These are phyloP conservation scores for Flaveria floridana DNA, from an alignment of 140 eudicot genomes.

Conservation along the genomic window DNA sequence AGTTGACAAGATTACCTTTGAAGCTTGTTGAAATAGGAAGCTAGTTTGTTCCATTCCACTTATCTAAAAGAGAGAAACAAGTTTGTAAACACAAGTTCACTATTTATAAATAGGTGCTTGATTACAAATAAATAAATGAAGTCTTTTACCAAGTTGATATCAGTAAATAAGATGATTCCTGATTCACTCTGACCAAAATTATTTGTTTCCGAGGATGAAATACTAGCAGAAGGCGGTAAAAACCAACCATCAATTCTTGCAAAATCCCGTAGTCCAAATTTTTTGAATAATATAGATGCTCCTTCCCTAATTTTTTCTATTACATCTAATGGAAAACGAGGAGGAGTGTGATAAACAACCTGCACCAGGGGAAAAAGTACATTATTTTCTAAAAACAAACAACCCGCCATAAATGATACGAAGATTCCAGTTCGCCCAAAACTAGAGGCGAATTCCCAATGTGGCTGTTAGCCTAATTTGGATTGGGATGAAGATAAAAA, in stretches of 20 bases:
- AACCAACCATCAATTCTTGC: slow-evolving; percentile 98
- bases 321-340: slow-evolving; percentile 77
- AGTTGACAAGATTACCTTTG: slow-evolving; percentile 58
- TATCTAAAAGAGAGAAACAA: slow-evolving; percentile 42
- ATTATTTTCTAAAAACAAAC: not conserved
- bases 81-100: not conserved
- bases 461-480: no score
- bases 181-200: slow-evolving; percentile 62
- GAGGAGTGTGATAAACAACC: slow-evolving; percentile 97
- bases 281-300: slow-evolving; percentile 66
- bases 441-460: not conserved
- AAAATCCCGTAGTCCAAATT: slow-evolving; percentile 81
- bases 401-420: not conserved
- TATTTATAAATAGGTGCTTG: slow-evolving; percentile 3
- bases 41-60: slow-evolving; percentile 99
- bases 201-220: slow-evolving; percentile 39
- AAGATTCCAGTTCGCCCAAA: slow-evolving; percentile 16
- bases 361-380: slow-evolving; percentile 22
- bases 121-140: slow-evolving; percentile 8
- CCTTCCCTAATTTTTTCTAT: slow-evolving; percentile 69
- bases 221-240: slow-evolving; percentile 55
- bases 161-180: slow-evolving; percentile 78
- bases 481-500: no score
- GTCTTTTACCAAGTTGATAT: slow-evolving; percentile 72
- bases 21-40: slow-evolving; percentile 93